Percentiles rank a stretch among this genome's conserved stretches.
phyloP scores from a whole-genome alignment of 2,329 filamentous ascomycete genomes.

The Fusarium marasasianum region DNA sequence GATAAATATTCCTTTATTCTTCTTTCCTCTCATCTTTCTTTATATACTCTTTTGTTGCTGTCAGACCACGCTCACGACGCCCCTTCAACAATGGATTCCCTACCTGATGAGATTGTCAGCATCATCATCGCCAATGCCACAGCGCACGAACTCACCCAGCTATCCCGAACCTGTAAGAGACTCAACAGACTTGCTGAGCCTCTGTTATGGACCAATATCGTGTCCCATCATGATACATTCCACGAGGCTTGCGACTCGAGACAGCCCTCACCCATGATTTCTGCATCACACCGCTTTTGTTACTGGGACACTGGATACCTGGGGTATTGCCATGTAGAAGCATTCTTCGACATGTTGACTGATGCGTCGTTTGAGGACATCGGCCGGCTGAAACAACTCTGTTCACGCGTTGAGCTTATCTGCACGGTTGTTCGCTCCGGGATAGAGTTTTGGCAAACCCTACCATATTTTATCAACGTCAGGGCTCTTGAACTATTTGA shows the following conservation, averaged over 20 bases:
- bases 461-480: neutral
- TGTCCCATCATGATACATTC: neutral
- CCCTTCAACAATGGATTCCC: neutral
- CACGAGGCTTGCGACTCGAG: neutral
- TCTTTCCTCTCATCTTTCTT: neutral
- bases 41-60: no score
- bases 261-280: neutral
- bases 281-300: neutral
- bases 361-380: neutral
- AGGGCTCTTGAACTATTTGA: neutral
- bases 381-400: neutral
- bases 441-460: neutral
- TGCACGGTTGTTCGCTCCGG: neutral
- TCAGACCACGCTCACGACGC: rapidly evolving
- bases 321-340: no score
- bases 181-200: neutral
- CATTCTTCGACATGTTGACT: no score
- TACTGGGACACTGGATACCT: neutral
- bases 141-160: neutral
- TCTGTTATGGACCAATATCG: neutral
- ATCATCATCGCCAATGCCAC: neutral
- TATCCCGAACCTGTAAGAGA: neutral
- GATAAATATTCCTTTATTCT: neutral
- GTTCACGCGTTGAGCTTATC: neutral
- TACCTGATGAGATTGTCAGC: neutral